These are phyloP conservation scores for Colletotrichum graminicola DNA, from an alignment of 2,329 filamentous ascomycete species.

Conservation along the genomic window DNA sequence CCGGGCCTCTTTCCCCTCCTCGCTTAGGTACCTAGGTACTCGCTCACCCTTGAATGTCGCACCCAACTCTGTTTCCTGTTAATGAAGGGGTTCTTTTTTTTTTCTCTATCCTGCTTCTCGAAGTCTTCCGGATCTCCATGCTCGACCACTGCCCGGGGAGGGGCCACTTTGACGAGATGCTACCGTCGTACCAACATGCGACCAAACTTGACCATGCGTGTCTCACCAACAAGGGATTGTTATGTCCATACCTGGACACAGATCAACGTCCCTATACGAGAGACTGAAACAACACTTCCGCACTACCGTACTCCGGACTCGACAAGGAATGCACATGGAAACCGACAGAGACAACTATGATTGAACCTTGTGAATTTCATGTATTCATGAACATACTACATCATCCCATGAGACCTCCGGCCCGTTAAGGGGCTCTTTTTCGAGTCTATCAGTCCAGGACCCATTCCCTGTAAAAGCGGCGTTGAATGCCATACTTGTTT, in stretches of 20 bases:
- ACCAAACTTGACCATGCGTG: not conserved
- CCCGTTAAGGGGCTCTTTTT: conserved; percentile 43
- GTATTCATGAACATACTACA: conserved; percentile 39
- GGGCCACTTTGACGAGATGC: conserved; percentile 6
- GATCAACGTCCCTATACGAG: not conserved
- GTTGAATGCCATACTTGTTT: conserved; percentile 43
- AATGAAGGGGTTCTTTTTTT: conserved; percentile 1
- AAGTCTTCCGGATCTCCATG: not conserved
- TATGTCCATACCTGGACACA: not conserved
- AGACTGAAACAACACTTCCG: not conserved
- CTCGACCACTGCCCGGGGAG: not conserved
- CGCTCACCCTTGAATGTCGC: not conserved
- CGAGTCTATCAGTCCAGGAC: conserved; percentile 35
- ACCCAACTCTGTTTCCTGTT: conserved; percentile 10
- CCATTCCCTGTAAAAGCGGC: conserved; percentile 42
- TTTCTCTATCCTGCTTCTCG: not conserved
- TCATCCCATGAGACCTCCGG: conserved; percentile 34
- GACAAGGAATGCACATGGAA: not conserved
- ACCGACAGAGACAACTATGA: not conserved
- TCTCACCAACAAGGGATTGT: not conserved
- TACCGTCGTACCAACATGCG: not conserved
- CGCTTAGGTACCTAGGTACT: not conserved
- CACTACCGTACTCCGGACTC: no score
- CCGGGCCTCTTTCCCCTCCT: not conserved
- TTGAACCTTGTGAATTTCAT: conserved; percentile 37